These are phyloP conservation scores for Psilocybe cyanescens DNA, from an alignment of 768 basidiomycete species.

Conservation along the genomic window DNA sequence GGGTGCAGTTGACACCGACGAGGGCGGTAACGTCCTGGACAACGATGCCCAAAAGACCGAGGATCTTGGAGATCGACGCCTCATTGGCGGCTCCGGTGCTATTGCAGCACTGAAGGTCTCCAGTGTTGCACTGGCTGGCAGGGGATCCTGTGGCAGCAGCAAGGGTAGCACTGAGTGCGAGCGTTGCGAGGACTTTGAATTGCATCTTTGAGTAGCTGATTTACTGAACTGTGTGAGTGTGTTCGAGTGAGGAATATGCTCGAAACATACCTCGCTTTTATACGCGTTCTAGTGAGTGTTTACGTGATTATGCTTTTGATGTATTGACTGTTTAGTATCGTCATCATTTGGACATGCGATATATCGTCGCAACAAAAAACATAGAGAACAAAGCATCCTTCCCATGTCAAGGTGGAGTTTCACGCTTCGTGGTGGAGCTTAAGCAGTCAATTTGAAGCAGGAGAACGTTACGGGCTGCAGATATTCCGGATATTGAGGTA, in stretches of 20 bases:
- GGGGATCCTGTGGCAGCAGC: slow-evolving; percentile 13
- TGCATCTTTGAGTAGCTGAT: slow-evolving; percentile 9
- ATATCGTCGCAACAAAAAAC: neutral
- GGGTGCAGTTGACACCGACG: slow-evolving; percentile 24
- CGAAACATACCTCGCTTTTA: neutral
- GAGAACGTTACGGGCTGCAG: neutral
- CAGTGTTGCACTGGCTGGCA: slow-evolving; percentile 20
- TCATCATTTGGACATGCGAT: neutral
- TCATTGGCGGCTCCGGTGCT: slow-evolving; percentile 7
- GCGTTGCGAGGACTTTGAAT: slow-evolving; percentile 6
- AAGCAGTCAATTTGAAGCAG: neutral
- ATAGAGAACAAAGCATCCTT: neutral
- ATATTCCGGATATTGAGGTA: neutral
- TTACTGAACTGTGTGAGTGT: neutral
- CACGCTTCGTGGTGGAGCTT: neutral
- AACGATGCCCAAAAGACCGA: slow-evolving; percentile 22
- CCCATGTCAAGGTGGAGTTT: slow-evolving; percentile 1
- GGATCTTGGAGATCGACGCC: slow-evolving; percentile 11
- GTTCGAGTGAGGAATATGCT: slow-evolving; percentile 2
- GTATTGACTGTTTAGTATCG: neutral
- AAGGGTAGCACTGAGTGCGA: slow-evolving; percentile 8
- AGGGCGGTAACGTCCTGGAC: slow-evolving; percentile 7
- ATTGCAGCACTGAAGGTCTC: slow-evolving; percentile 28
- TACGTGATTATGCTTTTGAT: neutral
- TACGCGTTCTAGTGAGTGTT: neutral